phyloP scores from a whole-genome alignment of 768 basidiomycete genomes.

The Auricularia auricula-judae region DNA sequence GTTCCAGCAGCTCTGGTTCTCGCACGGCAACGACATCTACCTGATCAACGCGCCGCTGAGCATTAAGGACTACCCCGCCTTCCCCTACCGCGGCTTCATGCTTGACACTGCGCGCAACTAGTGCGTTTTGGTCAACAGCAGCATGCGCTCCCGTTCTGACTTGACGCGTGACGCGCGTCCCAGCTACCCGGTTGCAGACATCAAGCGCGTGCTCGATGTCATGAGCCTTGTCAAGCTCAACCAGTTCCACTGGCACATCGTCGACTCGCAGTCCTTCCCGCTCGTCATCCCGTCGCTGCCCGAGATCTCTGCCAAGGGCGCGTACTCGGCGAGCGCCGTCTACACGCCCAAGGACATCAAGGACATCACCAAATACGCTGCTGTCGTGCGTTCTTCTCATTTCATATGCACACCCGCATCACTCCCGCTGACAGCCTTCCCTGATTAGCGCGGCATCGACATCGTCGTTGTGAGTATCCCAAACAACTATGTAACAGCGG shows the following conservation, averaged over 20 bases:
- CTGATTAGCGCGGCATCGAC: slow-evolving; percentile 53
- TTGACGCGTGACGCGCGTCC: not conserved
- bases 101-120: slow-evolving; percentile 74
- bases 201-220: slow-evolving; percentile 58
- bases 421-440: not conserved
- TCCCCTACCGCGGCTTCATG: slow-evolving; percentile 68
- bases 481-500: not conserved
- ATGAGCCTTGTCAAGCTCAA: slow-evolving; percentile 77
- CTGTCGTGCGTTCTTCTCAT: slow-evolving; percentile 36
- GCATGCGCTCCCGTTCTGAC: not conserved
- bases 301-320: slow-evolving; percentile 44
- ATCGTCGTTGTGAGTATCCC: slow-evolving; percentile 37
- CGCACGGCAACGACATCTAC: slow-evolving; percentile 35
- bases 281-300: slow-evolving; percentile 50
- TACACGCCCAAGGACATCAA: slow-evolving; percentile 50
- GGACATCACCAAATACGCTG: slow-evolving; percentile 57
- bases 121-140: slow-evolving; percentile 20
- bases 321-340: slow-evolving; percentile 41
- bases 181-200: slow-evolving; percentile 53
- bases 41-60: slow-evolving; percentile 43
- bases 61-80: slow-evolving; percentile 53
- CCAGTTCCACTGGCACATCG: slow-evolving; percentile 77
- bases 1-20: slow-evolving; percentile 29
- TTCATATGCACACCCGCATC: not conserved
- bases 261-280: slow-evolving; percentile 76